Base-by-base conservation (phyloP, 805 yeast genomes). In the Spathaspora passalidarum region DNA sequence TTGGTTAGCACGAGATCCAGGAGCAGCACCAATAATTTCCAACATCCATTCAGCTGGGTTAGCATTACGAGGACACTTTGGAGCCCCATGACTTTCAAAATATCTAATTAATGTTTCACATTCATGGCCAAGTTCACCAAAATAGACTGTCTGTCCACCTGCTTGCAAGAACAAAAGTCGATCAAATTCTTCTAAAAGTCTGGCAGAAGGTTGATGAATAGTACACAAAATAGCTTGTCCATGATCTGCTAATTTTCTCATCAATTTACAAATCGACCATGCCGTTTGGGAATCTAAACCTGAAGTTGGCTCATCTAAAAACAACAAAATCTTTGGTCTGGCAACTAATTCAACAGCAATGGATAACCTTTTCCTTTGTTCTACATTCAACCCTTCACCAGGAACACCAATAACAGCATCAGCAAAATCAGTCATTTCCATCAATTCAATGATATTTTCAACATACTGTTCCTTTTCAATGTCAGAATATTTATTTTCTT, bases 161-260 rank as follows among this genome's bases (percentile, higher is more conserved):
- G 67, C 74, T 44, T 81, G 82, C 61, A 86, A 70, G 56, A 86
- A 81, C 51, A 86, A 66, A 54, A 87, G 69, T 55, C 88, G 76
- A 59, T 87, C 94, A 59, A 87, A 86, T 55, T 82, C 86, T 60
- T 84, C 78, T 66, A 86, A 71, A 57, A 86, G 68, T 47, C 82
- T 74, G 42, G 92, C 88, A 6, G 92, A 85, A 54, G 94, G 92
- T 64, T 86, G 92, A 65, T 85, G 91, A 51, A 86, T 85, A 13
- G 92, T 85, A 34, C 69, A 64, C 49, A 64, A 54, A 43, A 64
- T 62, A 18, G 69, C 63, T 47, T 63, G 69, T 10, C 69, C 69
- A 45, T 61, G 63, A 52, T 63, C 63, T 35, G 66, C 61, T 43
- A 64, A 58, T 49, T 64, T 62, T 48, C 68, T 55, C 49, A 64